Conservation (phyloP, 164 flowering plant genomes). For the Magnolia sinica region DNA sequence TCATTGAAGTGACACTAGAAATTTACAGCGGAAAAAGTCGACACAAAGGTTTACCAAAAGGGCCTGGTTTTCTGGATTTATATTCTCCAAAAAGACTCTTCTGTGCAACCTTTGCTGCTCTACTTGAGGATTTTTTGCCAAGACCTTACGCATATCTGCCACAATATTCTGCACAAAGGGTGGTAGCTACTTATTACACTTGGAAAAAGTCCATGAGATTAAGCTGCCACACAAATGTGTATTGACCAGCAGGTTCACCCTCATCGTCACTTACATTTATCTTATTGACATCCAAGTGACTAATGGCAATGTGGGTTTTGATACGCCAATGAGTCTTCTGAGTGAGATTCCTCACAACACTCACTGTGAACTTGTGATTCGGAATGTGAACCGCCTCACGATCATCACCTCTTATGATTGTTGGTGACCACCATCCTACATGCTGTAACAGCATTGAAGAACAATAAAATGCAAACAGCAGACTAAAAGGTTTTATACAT, state of each 20-base stretch:
- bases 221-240: neutral
- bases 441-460: conserved; percentile 48
- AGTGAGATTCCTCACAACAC: conserved; percentile 89
- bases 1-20: neutral
- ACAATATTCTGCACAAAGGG: conserved; percentile 64
- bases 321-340: conserved; percentile 99
- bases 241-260: conserved; percentile 1
- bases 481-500: neutral
- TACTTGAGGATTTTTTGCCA: conserved; percentile 94
- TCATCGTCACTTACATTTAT: conserved; percentile 60
- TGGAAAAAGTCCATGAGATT: conserved; percentile 6
- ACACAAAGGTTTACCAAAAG: conserved; percentile 52
- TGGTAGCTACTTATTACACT: neutral
- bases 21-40: neutral
- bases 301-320: conserved; percentile 87
- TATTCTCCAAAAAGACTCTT: conserved; percentile 76
- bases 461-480: neutral
- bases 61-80: conserved; percentile 85
- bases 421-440: conserved; percentile 99
- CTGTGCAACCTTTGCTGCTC: conserved; percentile 95
- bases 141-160: conserved; percentile 96
- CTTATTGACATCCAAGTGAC: conserved; percentile 90
- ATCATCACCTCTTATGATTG: conserved; percentile 92
- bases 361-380: conserved; percentile 90
- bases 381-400: conserved; percentile 98